Evolutionary conservation across 73 alveolate genomes (phyloP), one percentile per base, ranked within the genome.

Genomic region (Symbiodinium natans): DNA sequence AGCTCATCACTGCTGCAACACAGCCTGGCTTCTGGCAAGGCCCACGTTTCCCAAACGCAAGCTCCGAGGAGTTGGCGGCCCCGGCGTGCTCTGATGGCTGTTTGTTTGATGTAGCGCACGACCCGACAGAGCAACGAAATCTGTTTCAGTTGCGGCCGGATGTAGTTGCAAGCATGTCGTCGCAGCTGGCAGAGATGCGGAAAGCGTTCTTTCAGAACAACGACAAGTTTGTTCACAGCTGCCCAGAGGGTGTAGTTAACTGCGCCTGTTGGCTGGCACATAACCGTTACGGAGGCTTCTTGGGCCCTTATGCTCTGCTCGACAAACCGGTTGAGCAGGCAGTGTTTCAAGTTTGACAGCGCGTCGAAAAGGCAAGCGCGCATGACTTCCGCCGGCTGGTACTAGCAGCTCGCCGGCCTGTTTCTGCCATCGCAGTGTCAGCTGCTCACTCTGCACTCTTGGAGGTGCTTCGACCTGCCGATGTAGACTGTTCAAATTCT

Each of bases 231-330:
- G 43, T 13, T 9, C 1, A 34, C 31, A 74, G 40, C 31, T 74
- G 84, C 25, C 84, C 84, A 8, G 40, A n/a, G 9, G 29, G n/a
- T n/a, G 84, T 33, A 43, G 29, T 33, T 29, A 33, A 74, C 27
- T 92, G 98, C 27, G 92, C 98, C 3, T 92, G 98, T 43, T 92
- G 98, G 98, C 3, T 92, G 98, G 98, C 98, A 8, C 82, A 38
- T 36, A 82, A 92, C 73, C 73, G 92, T 25, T 77, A 92, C 25
- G 84, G 88, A 7, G 98, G 98, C 68, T 92, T 92, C 68, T 77
- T 77, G 59, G 98, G 98, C 34, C 98, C 98, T 1, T 92, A 77
- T 39, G 98, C 98, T 3, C 46, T 90, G 31, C 56, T 90, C 43
- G 97, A 90, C 54, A 5, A 33, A 40, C 88, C 75, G 25, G 15